Evolutionary conservation across 176 grass and related monocot species (phyloP), one percentile per base, ranked within the genome.

Genomic region (Secale cereale): DNA sequence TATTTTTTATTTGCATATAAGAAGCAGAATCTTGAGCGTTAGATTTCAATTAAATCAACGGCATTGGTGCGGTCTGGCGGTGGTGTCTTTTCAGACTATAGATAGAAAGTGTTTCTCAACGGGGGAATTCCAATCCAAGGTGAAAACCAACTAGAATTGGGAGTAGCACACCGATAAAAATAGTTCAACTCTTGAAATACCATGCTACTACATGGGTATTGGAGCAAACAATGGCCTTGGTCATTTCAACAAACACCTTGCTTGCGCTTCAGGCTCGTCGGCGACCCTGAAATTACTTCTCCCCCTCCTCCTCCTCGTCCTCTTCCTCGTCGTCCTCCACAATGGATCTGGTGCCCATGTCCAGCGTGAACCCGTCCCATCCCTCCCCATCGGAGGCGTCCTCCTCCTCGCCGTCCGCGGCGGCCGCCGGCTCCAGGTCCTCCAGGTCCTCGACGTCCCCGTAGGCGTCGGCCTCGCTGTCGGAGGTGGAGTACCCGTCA

Each of bases 401-500:
- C 35, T 79, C 59, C 35, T 79, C 77, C 36, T 30, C 65, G 15
- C 36, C 50, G 6, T 45, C 48, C n/a, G 13, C n/a, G 74, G 12
- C 73, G 7, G 13, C 70, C 15, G 8, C 59, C 26, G 74, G 39
- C 13, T 62, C 65, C 37, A 23, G 10, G 26, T 1, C 2, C 48
- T 2, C 2, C 43, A 45, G 43, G 11, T 45, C 12, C 66, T 74
- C 74, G 26, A 54, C 54, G 32, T 52, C 23, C 9, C n/a, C 37
- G 40, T 28, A 46, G 57, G 30, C 89, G 67, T 85, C 89, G 30
- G n/a, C 54, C 66, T 94, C 89, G 50, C 71, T 37, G 10, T 94
- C 92, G 13, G 92, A 89, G 54, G 73, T 86, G 9, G 89, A 91
- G 89, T 82, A 94, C 43, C 87, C 87, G 77, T 86, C 86, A 27